Evolutionary conservation across 208 protist genomes (phyloP).

Genomic region (Novymonas esmeraldas): DNA sequence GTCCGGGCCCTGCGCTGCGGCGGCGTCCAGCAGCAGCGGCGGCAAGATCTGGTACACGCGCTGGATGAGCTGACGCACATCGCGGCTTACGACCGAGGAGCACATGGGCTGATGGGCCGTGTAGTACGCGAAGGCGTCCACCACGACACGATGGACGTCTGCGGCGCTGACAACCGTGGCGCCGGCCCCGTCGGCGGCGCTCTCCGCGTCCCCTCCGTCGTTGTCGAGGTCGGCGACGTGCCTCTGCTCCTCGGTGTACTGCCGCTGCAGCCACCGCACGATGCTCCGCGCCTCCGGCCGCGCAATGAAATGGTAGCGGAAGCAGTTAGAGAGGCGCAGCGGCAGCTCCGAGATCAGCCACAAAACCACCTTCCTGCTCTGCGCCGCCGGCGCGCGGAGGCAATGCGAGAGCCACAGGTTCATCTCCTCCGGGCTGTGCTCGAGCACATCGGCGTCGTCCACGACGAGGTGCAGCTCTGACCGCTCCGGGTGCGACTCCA

Average conservation of each 20-base stretch:
- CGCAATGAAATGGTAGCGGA: conserved; percentile 77
- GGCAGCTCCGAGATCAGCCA: conserved; percentile 82
- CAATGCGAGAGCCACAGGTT: conserved; percentile 66
- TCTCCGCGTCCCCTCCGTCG: conserved; percentile 1
- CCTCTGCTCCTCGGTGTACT: conserved; percentile 20
- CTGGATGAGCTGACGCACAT: conserved; percentile 63
- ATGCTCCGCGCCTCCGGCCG: conserved; percentile 41
- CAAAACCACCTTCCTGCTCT: conserved; percentile 42
- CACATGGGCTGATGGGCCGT: conserved; percentile 74
- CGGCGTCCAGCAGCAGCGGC: conserved; percentile 32
- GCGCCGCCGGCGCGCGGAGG: conserved; percentile 14
- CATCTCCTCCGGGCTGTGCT: conserved; percentile 41
- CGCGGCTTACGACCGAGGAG: conserved; percentile 57
- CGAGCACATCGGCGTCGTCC: conserved; percentile 78
- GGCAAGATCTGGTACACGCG: conserved; percentile 70
- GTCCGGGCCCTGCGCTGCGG: not conserved
- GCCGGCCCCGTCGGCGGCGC: not conserved
- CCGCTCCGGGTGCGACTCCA: conserved; percentile 37
- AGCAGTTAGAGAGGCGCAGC: conserved; percentile 66
- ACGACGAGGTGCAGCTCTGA: conserved; percentile 85
- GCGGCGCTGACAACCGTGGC: conserved; percentile 12
- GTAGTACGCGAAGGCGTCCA: conserved; percentile 68
- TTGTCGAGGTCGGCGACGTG: not conserved
- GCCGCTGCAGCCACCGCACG: conserved; percentile 44
- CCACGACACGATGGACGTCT: conserved; percentile 15